Evolutionary conservation across 495 filamentous ascomycete genomes (phyloP), one percentile per base, ranked within the genome.

Genomic region (Penicillium waksmanii): DNA sequence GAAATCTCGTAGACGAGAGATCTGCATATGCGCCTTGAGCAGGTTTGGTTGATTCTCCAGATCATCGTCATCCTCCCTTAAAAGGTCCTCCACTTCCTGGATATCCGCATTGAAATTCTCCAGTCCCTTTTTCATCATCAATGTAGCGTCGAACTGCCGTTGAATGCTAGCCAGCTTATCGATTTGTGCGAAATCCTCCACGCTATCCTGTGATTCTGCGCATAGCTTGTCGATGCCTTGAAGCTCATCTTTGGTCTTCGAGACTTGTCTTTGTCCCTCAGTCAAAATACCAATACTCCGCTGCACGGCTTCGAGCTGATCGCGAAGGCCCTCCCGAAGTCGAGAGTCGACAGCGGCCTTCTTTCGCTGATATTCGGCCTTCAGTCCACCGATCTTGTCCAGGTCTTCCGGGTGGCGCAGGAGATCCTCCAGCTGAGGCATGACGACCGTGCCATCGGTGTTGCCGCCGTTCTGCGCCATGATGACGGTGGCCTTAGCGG

Each of bases 161-260:
- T 99, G 95, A 27, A 96, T 91, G 73, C 94, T 90, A 21, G 93
- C 92, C 42, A 98, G 87, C 62, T 91, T 79, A 72, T 97, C 97
- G 74, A 99, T 97, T 67, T 95, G 91, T 36, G 96, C 91, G 70
- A 99, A 99, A 77, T 98, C 95, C 57, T 88, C 85, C 57, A 98
- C 96, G 85, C 96, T 96, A 66, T 89, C 87, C 77, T 98, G 94
- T 51, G 92, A 90, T 72, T 98, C 96, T 58, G 91, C 90, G 77
- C 95, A 98, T 51, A 99, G 83, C 80, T 93, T 94, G 75, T 98
- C 96, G 72, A 99, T 97, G 75, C 95, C 95, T 80, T 93, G 89
- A 82, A 99, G 93, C 79, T 98, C 95, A 66, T 98, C 96, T 73
- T 94, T 94, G 66, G 97, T 96, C 61, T 87, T 84, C 60, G 89